phyloP scores from a whole-genome alignment of 208 protist genomes.

The Wallacemonas sp. region DNA sequence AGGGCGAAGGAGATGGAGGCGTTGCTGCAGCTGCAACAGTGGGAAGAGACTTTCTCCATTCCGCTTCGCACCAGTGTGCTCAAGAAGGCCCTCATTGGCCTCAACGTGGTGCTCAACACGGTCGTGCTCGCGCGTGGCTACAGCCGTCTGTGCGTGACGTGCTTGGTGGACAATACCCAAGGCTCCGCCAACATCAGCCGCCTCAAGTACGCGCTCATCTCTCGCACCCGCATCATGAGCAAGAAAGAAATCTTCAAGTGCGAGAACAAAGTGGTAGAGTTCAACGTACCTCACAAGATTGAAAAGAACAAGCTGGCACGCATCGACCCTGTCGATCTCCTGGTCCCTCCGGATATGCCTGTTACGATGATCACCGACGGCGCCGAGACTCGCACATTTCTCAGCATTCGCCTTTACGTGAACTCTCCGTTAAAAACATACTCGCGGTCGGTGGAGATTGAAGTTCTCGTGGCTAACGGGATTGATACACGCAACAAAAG shows the following conservation, averaged over 20 bases:
- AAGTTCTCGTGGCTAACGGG: conserved; percentile 59
- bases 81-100: conserved; percentile 20
- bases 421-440: conserved; percentile 37
- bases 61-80: conserved; percentile 16
- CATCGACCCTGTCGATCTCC: conserved; percentile 35
- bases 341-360: conserved; percentile 39
- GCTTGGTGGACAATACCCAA: conserved; percentile 60
- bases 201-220: conserved; percentile 56
- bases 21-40: conserved; percentile 8
- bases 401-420: conserved; percentile 48
- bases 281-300: conserved; percentile 17
- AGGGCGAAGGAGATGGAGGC: neutral
- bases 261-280: conserved; percentile 19
- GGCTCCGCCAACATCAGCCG: conserved; percentile 43
- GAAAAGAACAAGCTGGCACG: conserved; percentile 35
- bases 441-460: conserved; percentile 47
- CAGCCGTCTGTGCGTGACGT: conserved; percentile 6
- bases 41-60: conserved; percentile 11
- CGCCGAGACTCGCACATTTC: conserved; percentile 40
- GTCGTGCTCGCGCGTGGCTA: conserved; percentile 21
- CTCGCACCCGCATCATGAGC: conserved; percentile 34
- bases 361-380: conserved; percentile 60
- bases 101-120: conserved; percentile 18
- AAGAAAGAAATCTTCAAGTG: conserved; percentile 35
- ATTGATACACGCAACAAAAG: conserved; percentile 38